phyloP scores from a whole-genome alignment of 1,284 basidiomycete species.

The Cutaneotrichosporon mucoides region DNA sequence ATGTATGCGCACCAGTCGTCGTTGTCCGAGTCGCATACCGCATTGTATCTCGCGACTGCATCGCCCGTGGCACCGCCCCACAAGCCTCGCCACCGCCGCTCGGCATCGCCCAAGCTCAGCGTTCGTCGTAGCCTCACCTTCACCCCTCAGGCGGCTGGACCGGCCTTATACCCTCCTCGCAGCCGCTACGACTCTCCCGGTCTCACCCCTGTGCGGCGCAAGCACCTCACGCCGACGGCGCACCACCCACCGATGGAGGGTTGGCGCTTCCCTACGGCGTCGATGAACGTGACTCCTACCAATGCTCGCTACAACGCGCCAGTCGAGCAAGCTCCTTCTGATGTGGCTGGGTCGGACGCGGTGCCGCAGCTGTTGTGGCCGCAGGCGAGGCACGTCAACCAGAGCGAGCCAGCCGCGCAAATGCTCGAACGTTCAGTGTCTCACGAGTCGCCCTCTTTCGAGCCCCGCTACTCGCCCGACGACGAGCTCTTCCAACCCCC shows the following conservation, averaged over 20 bases:
- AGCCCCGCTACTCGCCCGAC: slow-evolving; percentile 1
- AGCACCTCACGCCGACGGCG: slow-evolving; percentile 26
- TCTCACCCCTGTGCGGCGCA: slow-evolving; percentile 23
- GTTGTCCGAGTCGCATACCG: slow-evolving; percentile 45
- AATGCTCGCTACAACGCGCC: neutral
- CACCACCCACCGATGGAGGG: slow-evolving; percentile 36
- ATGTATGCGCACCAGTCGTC: slow-evolving; percentile 40
- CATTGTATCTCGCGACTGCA: slow-evolving; percentile 43
- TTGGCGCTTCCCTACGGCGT: slow-evolving; percentile 40
- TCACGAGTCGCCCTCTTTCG: neutral
- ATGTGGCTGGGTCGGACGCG: neutral
- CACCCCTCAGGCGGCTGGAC: slow-evolving; percentile 35
- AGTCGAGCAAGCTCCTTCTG: no score
- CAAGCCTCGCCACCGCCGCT: slow-evolving; percentile 21
- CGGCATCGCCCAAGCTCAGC: slow-evolving; percentile 35
- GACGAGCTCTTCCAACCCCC: slow-evolving; percentile 23
- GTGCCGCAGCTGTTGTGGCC: slow-evolving; percentile 11
- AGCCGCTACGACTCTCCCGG: slow-evolving; percentile 23
- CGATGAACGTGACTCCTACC: slow-evolving; percentile 11
- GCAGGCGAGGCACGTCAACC: neutral
- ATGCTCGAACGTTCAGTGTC: neutral
- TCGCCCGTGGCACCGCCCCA: slow-evolving; percentile 27
- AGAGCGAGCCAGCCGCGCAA: neutral
- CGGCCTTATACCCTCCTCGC: slow-evolving; percentile 17
- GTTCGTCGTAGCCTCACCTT: slow-evolving; percentile 37